A percentile compares a stretch with the other conserved stretches of the same genome.
Evolutionary conservation across 257 asterid genomes (phyloP).

Genomic region (Nicotiana knightiana): DNA sequence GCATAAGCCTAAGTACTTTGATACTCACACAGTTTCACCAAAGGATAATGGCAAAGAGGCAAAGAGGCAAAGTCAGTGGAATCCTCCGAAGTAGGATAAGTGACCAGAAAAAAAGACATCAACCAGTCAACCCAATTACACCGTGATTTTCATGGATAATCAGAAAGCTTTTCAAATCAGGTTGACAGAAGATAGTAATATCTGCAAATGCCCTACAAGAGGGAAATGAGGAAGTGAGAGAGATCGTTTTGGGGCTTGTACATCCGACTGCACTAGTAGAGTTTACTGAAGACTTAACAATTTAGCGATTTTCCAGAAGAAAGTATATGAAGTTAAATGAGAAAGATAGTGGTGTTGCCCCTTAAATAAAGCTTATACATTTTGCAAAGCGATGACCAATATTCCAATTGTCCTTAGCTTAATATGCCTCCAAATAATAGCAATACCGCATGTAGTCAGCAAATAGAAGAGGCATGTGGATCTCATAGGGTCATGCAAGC

Average conservation of each 20-base stretch:
- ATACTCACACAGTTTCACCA: not conserved
- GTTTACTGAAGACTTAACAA: not conserved
- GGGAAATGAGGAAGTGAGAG: not conserved
- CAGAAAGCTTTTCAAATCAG: not conserved
- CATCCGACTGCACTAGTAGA: not conserved
- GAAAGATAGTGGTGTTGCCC: not conserved
- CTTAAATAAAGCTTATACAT: not conserved
- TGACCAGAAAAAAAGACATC: not conserved
- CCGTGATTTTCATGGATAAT: not conserved
- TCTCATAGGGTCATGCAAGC: not conserved
- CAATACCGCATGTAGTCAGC: not conserved
- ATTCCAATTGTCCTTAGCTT: not conserved
- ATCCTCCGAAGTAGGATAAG: not conserved
- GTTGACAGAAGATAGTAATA: not conserved
- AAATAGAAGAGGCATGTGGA: not conserved
- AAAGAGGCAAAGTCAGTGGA: not conserved
- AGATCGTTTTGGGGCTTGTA: not conserved
- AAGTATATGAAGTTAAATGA: not conserved
- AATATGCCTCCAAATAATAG: not conserved
- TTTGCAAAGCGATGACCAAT: not conserved
- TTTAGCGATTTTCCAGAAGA: not conserved
- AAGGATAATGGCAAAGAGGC: not conserved
- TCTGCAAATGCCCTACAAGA: not conserved
- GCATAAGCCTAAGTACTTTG: not conserved
- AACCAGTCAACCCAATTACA: not conserved